Percentiles rank a stretch among this genome's conserved stretches.
Conservation (phyloP, 192 early-diverging fungal genomes). For the Phycomyces blakesleeanus region DNA sequence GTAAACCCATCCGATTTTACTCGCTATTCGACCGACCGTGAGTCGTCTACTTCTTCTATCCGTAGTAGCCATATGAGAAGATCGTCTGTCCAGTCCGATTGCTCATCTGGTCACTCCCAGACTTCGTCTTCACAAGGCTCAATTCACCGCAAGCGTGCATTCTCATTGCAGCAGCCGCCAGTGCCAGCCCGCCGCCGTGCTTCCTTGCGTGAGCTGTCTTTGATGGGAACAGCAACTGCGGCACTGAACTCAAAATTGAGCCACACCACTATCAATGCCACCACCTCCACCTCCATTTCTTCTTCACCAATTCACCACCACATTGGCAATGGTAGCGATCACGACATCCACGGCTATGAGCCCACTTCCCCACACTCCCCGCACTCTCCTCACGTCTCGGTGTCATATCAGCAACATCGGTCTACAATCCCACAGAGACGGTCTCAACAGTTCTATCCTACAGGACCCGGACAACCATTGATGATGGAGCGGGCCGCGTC, state of each 20-base stretch:
- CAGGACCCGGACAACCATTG: slow-evolving; percentile 3
- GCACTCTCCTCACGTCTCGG: no score
- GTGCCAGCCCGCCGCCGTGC: slow-evolving; percentile 18
- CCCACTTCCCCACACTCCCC: slow-evolving; percentile 1
- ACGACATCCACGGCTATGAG: neutral
- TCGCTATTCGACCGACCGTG: slow-evolving; percentile 27
- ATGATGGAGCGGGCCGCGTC: slow-evolving; percentile 5
- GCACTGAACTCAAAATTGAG: neutral
- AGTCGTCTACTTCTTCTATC: slow-evolving; percentile 36
- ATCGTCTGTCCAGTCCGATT: slow-evolving; percentile 29
- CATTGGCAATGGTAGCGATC: neutral
- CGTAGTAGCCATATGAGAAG: slow-evolving; percentile 29
- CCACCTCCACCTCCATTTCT: no score
- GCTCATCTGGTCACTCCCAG: slow-evolving; percentile 7
- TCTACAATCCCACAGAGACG: neutral
- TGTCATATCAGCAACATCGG: neutral
- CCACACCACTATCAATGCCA: neutral
- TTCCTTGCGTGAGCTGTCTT: slow-evolving; percentile 33
- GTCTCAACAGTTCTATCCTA: neutral
- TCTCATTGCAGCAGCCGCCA: slow-evolving; percentile 23
- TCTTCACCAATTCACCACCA: neutral
- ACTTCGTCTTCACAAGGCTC: slow-evolving; percentile 6
- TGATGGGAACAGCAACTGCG: slow-evolving; percentile 6
- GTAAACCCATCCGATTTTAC: slow-evolving; percentile 28
- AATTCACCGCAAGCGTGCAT: slow-evolving; percentile 15